Evolutionary conservation across 2,329 filamentous ascomycete species (phyloP).

Genomic region (Fusarium nisikadoi): DNA sequence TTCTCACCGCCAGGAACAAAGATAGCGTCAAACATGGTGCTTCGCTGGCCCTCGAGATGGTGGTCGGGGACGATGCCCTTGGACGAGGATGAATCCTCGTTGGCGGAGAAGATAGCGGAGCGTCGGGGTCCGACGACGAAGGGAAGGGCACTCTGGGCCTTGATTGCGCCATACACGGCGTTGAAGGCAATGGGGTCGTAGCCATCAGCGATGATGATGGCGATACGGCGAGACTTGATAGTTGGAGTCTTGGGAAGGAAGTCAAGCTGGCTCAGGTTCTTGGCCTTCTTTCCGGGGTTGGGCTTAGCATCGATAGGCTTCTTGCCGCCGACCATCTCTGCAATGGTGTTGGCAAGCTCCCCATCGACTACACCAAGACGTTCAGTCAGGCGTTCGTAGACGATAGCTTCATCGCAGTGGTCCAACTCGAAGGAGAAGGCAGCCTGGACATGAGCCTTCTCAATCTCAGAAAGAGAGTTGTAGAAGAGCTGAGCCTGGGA

Average conservation of each 20-base stretch:
- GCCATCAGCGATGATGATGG: constrained; percentile 81
- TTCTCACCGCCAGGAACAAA: constrained; percentile 79
- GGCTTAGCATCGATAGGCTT: constrained; percentile 63
- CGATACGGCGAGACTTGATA: constrained; percentile 76
- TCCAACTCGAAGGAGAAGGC: constrained; percentile 81
- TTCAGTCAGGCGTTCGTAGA: constrained; percentile 76
- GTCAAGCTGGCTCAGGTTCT: constrained; percentile 75
- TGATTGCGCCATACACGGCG: constrained; percentile 71
- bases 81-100: constrained; percentile 61
- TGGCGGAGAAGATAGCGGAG: constrained; percentile 71
- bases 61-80: constrained; percentile 75
- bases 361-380: constrained; percentile 79
- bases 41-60: constrained; percentile 82
- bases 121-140: constrained; percentile 78
- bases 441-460: constrained; percentile 77
- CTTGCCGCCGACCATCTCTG: constrained; percentile 74
- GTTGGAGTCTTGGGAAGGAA: constrained; percentile 71
- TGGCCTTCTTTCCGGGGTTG: constrained; percentile 76
- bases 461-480: constrained; percentile 76
- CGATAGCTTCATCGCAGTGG: constrained; percentile 81
- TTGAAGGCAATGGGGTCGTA: constrained; percentile 75
- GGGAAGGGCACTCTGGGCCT: constrained; percentile 71
- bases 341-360: constrained; percentile 73
- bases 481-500: constrained; percentile 85
- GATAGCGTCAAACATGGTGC: constrained; percentile 82